These are phyloP conservation scores for Elongisporangium anandrum DNA, from an alignment of 352 stramenopile species.

Conservation along the genomic window DNA sequence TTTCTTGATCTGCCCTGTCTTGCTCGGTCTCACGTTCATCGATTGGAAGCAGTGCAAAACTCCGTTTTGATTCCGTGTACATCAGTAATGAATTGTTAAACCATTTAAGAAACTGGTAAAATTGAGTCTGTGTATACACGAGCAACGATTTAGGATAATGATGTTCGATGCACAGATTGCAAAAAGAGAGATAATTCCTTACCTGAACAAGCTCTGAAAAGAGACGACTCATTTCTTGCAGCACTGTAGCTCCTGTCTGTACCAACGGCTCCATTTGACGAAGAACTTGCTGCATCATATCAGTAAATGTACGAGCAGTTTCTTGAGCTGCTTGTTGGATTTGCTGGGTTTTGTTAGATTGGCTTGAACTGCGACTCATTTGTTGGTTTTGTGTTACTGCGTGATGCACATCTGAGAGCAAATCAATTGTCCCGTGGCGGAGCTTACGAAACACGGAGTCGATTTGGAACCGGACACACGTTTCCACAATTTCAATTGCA, in stretches of 20 bases:
- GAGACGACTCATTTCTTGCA: constrained; percentile 64
- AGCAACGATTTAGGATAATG: constrained; percentile 1
- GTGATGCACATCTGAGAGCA: constrained; percentile 49
- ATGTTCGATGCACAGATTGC: not conserved
- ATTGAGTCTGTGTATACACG: constrained; percentile 40
- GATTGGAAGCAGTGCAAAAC: constrained; percentile 19
- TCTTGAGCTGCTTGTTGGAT: constrained; percentile 56
- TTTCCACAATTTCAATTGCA: constrained; percentile 53
- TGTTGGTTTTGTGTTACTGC: constrained; percentile 32
- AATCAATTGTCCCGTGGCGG: constrained; percentile 47
- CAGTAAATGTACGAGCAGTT: constrained; percentile 43
- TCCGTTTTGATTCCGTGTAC: constrained; percentile 70
- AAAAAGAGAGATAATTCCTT: too few relatives aligned
- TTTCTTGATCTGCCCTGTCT: constrained; percentile 4
- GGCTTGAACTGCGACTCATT: constrained; percentile 25
- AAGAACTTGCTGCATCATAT: constrained; percentile 79
- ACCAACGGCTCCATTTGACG: constrained; percentile 76
- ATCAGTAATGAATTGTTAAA: constrained; percentile 58
- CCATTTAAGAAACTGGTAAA: constrained; percentile 81
- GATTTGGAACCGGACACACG: constrained; percentile 76
- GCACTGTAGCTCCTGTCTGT: constrained; percentile 53
- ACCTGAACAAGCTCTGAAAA: constrained; percentile 81
- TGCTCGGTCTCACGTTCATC: not conserved
- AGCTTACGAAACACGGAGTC: constrained; percentile 64
- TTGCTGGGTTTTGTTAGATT: constrained; percentile 21